phyloP scores from a whole-genome alignment of 2,329 filamentous ascomycete genomes.

The Periconia digitata region DNA sequence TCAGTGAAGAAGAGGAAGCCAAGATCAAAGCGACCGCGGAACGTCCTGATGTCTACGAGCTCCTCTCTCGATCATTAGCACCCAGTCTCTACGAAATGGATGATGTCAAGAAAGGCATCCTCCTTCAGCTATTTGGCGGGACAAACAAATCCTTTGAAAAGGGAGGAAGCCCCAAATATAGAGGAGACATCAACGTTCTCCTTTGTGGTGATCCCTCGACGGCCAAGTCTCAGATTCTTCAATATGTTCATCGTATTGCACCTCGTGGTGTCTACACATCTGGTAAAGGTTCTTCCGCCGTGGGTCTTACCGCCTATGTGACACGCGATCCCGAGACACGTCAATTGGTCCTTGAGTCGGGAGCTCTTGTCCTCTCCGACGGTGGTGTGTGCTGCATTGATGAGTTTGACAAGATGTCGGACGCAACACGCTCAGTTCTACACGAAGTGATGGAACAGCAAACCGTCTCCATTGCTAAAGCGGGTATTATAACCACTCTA shows the following conservation, averaged over 20 bases:
- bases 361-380: constrained; percentile 72
- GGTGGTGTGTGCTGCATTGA: constrained; percentile 78
- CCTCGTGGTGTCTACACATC: constrained; percentile 81
- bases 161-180: constrained; percentile 90
- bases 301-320: constrained; percentile 76
- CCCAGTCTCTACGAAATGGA: constrained; percentile 98
- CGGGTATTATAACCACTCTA: constrained; percentile 80
- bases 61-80: constrained; percentile 85
- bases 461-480: constrained; percentile 76
- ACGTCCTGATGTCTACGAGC: constrained; percentile 86
- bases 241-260: constrained; percentile 97
- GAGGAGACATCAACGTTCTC: constrained; percentile 95
- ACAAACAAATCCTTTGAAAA: constrained; percentile 98
- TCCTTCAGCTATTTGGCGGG: constrained; percentile 93
- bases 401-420: constrained; percentile 80
- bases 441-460: constrained; percentile 84
- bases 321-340: constrained; percentile 73
- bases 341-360: constrained; percentile 73
- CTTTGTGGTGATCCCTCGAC: constrained; percentile 97
- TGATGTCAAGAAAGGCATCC: constrained; percentile 97
- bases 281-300: constrained; percentile 74
- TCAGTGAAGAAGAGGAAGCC: constrained; percentile 82
- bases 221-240: constrained; percentile 89
- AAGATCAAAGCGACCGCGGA: constrained; percentile 81
- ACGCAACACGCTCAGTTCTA: constrained; percentile 70